Conservation (phyloP, 768 basidiomycete species). For the Coprinopsis cinerea region DNA sequence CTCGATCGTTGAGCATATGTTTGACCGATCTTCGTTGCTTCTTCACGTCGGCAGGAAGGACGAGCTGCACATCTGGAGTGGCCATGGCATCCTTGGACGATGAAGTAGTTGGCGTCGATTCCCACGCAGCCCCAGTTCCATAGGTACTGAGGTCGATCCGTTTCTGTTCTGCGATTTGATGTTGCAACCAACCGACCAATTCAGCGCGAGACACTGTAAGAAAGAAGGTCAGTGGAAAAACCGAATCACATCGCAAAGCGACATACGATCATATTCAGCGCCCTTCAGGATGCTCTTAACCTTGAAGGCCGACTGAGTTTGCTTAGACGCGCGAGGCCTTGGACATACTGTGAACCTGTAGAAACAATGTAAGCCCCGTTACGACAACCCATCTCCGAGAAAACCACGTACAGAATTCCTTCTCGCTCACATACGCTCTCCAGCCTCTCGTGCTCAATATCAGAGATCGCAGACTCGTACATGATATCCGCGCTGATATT, state of each 20-base stretch:
- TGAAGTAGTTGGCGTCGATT: not conserved
- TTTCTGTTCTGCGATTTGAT: conserved; percentile 76
- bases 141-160: conserved; percentile 63
- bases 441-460: conserved; percentile 58
- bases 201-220: conserved; percentile 50
- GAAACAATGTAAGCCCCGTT: not conserved
- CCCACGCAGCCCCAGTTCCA: conserved; percentile 27
- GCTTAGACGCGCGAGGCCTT: conserved; percentile 46
- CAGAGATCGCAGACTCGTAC: conserved; percentile 70
- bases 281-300: conserved; percentile 79
- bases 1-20: conserved; percentile 63
- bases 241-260: not conserved
- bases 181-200: conserved; percentile 67
- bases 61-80: conserved; percentile 50
- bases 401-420: conserved; percentile 66
- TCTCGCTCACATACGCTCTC: conserved; percentile 69
- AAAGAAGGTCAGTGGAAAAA: not conserved
- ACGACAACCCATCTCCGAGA: not conserved
- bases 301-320: conserved; percentile 68
- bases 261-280: conserved; percentile 67
- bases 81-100: conserved; percentile 24
- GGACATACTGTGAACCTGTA: conserved; percentile 38
- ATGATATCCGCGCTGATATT: conserved; percentile 83
- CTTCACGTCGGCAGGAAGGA: conserved; percentile 65
- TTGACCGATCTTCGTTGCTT: conserved; percentile 71